phyloP scores from a whole-genome alignment of 2,329 filamentous ascomycete genomes.

The Diplodia intermedia region DNA sequence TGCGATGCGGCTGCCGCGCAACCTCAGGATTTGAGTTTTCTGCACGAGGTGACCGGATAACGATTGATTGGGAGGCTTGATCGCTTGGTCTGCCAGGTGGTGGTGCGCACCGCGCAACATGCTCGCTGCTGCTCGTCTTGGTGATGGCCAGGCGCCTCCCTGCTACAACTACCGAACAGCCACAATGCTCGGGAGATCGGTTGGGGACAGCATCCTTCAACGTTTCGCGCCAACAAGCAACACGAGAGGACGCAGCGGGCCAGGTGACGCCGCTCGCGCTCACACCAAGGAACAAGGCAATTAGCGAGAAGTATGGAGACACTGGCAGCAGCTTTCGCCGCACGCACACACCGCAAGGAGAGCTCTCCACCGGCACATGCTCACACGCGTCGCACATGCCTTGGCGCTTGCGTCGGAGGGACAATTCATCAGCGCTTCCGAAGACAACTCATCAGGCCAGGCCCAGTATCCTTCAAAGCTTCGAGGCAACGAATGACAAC shows the following conservation, averaged over 20 bases:
- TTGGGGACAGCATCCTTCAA: slow-evolving; percentile 1
- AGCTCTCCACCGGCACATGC: slow-evolving; percentile 17
- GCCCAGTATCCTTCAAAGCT: slow-evolving; percentile 13
- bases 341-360: slow-evolving; percentile 19
- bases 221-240: slow-evolving; percentile 5
- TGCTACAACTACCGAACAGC: background rate
- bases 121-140: background rate
- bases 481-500: slow-evolving; percentile 13
- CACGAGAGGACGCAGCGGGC: background rate
- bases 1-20: slow-evolving; percentile 6
- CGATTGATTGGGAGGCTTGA: slow-evolving; percentile 7
- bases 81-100: slow-evolving; percentile 1
- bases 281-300: slow-evolving; percentile 13
- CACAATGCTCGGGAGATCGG: slow-evolving; percentile 19
- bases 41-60: slow-evolving; percentile 3
- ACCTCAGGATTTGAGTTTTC: slow-evolving; percentile 27
- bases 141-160: slow-evolving; percentile 1
- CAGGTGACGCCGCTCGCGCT: slow-evolving; percentile 5
- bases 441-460: slow-evolving; percentile 22
- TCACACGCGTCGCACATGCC: slow-evolving; percentile 14
- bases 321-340: background rate
- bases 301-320: slow-evolving; percentile 8
- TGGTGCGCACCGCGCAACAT: background rate
- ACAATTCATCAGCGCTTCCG: slow-evolving; percentile 20
- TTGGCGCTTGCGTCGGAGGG: background rate